phyloP scores from a whole-genome alignment of 2,329 filamentous ascomycete genomes.

The Fusarium sublunatum region DNA sequence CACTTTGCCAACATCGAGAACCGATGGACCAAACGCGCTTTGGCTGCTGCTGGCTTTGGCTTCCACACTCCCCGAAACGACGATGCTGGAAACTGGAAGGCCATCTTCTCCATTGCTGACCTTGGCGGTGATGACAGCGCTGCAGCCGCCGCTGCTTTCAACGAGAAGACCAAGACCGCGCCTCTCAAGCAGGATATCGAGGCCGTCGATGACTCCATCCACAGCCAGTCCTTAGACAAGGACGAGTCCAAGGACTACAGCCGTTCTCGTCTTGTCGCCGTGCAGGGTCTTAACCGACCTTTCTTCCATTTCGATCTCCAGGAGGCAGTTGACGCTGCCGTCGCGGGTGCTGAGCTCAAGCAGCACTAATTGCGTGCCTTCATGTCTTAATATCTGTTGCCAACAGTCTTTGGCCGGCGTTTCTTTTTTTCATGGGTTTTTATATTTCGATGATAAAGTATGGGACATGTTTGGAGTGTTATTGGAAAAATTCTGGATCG shows the following conservation, averaged over 20 bases:
- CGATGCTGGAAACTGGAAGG: conserved; percentile 63
- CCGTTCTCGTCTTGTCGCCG: conserved; percentile 50
- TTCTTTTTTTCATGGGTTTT: not conserved
- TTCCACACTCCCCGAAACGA: conserved; percentile 50
- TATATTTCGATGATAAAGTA: not conserved
- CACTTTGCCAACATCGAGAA: conserved; percentile 65
- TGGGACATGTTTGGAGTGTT: conserved; percentile 5
- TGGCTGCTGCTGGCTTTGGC: conserved; percentile 66
- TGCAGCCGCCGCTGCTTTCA: conserved; percentile 63
- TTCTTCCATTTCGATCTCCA: conserved; percentile 65
- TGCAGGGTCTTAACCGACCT: conserved; percentile 61
- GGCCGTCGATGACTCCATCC: conserved; percentile 39
- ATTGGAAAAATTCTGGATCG: conserved; percentile 11
- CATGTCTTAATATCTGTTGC: conserved; percentile 6
- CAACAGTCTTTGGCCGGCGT: not conserved
- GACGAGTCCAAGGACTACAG: conserved; percentile 46
- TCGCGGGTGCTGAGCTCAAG: conserved; percentile 51
- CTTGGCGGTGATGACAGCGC: conserved; percentile 79
- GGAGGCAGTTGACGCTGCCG: conserved; percentile 60
- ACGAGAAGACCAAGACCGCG: conserved; percentile 61
- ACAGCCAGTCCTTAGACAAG: conserved; percentile 44
- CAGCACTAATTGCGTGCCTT: conserved; percentile 31
- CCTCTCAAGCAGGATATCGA: conserved; percentile 47
- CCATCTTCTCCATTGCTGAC: conserved; percentile 93
- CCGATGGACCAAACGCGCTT: conserved; percentile 67